These are phyloP conservation scores for Gloeostereum incarnatum DNA, from an alignment of 768 basidiomycete species.

Conservation along the genomic window DNA sequence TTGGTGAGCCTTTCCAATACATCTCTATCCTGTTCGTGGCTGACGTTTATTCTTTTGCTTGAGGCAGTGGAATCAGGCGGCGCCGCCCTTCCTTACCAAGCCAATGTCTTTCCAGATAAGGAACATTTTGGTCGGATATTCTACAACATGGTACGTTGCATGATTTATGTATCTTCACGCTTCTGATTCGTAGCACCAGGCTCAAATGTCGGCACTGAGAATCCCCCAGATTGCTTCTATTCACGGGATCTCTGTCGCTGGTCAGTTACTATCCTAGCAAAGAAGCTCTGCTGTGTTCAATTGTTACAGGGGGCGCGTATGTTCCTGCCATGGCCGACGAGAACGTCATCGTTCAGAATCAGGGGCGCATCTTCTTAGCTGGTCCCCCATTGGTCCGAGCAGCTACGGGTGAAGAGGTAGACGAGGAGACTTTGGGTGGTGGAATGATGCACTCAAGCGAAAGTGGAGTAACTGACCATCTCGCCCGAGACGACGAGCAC, in stretches of 20 bases:
- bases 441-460: constrained; percentile 88
- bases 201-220: constrained; percentile 86
- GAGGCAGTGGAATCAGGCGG: constrained; percentile 84
- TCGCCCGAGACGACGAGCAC: constrained; percentile 80
- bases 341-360: constrained; percentile 83
- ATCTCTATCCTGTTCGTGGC: constrained; percentile 4
- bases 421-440: constrained; percentile 87
- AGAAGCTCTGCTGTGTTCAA: constrained; percentile 2
- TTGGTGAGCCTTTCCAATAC: constrained; percentile 52
- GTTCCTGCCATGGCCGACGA: constrained; percentile 97
- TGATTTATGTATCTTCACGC: constrained; percentile 6
- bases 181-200: constrained; percentile 38
- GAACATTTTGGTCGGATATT: constrained; percentile 96
- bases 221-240: constrained; percentile 91
- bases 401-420: constrained; percentile 87
- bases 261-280: constrained; percentile 18
- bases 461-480: constrained; percentile 86
- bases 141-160: constrained; percentile 79
- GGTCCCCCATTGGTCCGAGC: constrained; percentile 94
- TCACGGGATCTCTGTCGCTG: constrained; percentile 91
- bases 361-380: constrained; percentile 90
- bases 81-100: constrained; percentile 86
- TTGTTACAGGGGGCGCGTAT: constrained; percentile 68
- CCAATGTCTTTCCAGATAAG: constrained; percentile 91
- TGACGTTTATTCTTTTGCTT: constrained; percentile 4